A percentile compares a stretch with the other conserved stretches of the same genome.
Conservation (phyloP, 2,329 filamentous ascomycete species). For the Periconia sp. region DNA sequence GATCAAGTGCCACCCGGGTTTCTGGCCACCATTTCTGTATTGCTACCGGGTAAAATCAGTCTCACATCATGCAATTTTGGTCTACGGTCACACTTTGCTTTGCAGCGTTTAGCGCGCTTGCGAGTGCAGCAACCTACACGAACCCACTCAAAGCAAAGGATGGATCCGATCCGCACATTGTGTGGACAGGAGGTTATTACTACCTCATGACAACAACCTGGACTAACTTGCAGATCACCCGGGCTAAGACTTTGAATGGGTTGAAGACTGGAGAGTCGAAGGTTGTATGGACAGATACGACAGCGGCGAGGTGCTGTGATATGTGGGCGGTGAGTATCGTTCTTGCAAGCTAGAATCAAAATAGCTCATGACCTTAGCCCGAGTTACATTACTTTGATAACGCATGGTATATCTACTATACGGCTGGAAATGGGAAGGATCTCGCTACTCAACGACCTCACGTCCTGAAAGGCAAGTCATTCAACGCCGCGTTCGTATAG, state of each 20-base stretch:
- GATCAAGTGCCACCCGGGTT: too few species aligned
- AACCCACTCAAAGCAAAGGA: conserved; percentile 60
- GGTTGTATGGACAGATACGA: conserved; percentile 57
- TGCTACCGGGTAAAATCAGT: too few species aligned
- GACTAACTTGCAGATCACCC: conserved; percentile 61
- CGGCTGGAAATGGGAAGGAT: conserved; percentile 54
- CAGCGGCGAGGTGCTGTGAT: conserved; percentile 58
- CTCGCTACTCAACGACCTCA: conserved; percentile 59
- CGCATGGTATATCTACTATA: conserved; percentile 64
- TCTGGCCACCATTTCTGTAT: too few species aligned
- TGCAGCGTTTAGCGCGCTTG: conserved; percentile 21
- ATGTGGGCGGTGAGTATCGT: conserved; percentile 56
- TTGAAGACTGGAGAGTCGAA: conserved; percentile 61
- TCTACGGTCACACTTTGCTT: too few species aligned
- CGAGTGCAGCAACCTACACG: conserved; percentile 51
- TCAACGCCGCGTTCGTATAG: too few species aligned
- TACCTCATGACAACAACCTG: conserved; percentile 64
- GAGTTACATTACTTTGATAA: conserved; percentile 59
- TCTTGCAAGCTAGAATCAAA: neutral
- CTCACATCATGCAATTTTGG: conserved; percentile 24
- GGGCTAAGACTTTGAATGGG: conserved; percentile 60
- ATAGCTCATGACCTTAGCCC: conserved; percentile 35
- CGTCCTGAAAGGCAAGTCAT: conserved; percentile 57
- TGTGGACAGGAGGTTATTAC: conserved; percentile 61
- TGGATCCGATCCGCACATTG: conserved; percentile 61